A percentile compares a stretch with the other conserved stretches of the same genome.
Conservation (phyloP, 2,329 filamentous ascomycete species). For the Ustilaginoidea virens region DNA sequence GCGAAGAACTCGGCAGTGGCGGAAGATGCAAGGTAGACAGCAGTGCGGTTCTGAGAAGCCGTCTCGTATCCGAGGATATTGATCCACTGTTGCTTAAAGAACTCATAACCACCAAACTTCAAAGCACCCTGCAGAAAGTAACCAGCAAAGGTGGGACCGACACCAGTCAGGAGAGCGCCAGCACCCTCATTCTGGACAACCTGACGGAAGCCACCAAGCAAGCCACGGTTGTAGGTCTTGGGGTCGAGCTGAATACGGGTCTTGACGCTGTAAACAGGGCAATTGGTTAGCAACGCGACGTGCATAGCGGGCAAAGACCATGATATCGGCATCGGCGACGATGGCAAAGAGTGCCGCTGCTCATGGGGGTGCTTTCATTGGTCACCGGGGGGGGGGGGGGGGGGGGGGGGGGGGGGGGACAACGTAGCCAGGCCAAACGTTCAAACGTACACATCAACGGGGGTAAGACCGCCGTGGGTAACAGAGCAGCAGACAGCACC, state of each 20-base stretch:
- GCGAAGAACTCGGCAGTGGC: slow-evolving; percentile 53
- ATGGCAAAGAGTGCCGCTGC: too few species aligned
- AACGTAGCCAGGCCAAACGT: not conserved
- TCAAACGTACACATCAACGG: slow-evolving; percentile 91
- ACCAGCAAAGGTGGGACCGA: slow-evolving; percentile 72
- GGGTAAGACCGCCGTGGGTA: slow-evolving; percentile 92
- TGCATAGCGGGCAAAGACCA: too few species aligned
- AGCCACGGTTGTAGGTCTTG: slow-evolving; percentile 71
- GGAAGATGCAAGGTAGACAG: slow-evolving; percentile 62
- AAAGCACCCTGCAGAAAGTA: slow-evolving; percentile 91
- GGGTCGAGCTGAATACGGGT: slow-evolving; percentile 91
- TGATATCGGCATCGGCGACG: slow-evolving; percentile 1
- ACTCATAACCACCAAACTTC: slow-evolving; percentile 91
- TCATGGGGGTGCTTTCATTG: not conserved
- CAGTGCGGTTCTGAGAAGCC: slow-evolving; percentile 64
- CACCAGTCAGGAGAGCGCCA: slow-evolving; percentile 71
- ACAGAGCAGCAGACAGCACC: slow-evolving; percentile 96
- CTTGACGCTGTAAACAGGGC: slow-evolving; percentile 54
- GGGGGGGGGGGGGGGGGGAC: not conserved
- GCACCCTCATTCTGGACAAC: slow-evolving; percentile 74
- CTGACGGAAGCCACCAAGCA: slow-evolving; percentile 76
- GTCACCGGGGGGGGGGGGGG: not conserved
- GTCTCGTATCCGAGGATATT: slow-evolving; percentile 63
- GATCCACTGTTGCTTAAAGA: slow-evolving; percentile 90
- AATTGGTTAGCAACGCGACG: not conserved